Percentiles rank a stretch among this genome's conserved stretches.
phyloP scores from a whole-genome alignment of 1,284 basidiomycete genomes.

The Volvariella surrecta region DNA sequence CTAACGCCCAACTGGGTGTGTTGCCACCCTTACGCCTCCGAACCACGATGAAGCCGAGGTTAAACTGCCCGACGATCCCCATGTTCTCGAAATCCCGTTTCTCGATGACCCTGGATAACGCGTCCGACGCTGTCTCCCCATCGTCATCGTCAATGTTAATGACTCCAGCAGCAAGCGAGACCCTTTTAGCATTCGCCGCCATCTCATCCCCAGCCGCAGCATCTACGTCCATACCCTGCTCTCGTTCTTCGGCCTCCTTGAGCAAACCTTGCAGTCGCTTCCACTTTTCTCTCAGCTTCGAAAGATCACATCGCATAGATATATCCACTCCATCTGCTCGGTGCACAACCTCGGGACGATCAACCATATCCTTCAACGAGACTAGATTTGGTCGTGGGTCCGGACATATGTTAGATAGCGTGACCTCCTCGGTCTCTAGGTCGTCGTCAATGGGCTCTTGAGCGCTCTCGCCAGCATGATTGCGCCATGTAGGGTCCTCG shows the following conservation, averaged over 20 bases:
- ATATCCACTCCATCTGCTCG: constrained; percentile 26
- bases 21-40: constrained; percentile 38
- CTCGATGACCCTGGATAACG: constrained; percentile 79
- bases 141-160: constrained; percentile 50
- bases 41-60: constrained; percentile 90
- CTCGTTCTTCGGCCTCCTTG: too few species aligned
- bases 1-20: not conserved
- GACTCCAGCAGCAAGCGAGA: constrained; percentile 48
- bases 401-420: too few species aligned
- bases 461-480: too few species aligned
- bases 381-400: too few species aligned
- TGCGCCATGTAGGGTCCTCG: too few species aligned
- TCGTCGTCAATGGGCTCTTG: too few species aligned
- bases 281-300: constrained; percentile 32
- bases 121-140: constrained; percentile 54
- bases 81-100: constrained; percentile 85
- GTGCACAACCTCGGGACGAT: constrained; percentile 37
- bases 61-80: constrained; percentile 92
- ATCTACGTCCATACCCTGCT: too few species aligned
- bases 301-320: constrained; percentile 37
- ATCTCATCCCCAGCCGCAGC: too few species aligned
- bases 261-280: constrained; percentile 4
- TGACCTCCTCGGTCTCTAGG: too few species aligned
- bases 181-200: too few species aligned
- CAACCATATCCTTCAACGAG: constrained; percentile 12